phyloP scores from a whole-genome alignment of 2,329 filamentous ascomycete genomes.

The Ascochyta pisi region DNA sequence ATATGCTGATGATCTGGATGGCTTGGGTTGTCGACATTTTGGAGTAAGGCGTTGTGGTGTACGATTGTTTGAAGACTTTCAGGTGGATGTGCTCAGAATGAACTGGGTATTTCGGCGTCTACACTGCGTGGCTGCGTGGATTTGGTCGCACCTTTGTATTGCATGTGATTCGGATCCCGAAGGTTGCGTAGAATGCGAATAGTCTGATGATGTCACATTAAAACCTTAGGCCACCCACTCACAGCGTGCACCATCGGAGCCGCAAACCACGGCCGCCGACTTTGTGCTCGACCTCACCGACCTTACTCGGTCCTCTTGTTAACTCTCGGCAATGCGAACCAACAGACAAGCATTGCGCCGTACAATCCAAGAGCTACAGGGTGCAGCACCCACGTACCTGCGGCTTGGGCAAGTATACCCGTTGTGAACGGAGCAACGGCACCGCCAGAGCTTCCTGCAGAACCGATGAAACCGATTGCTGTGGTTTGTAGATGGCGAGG shows the following conservation, averaged over 20 bases:
- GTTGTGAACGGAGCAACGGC: slow-evolving; percentile 72
- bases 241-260: background rate
- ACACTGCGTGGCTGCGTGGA: no score
- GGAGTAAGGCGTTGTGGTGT: background rate
- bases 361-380: slow-evolving; percentile 73
- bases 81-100: no score
- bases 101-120: no score
- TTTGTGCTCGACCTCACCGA: background rate
- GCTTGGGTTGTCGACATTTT: slow-evolving; percentile 21
- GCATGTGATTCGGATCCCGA: slow-evolving; percentile 7
- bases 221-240: slow-evolving; percentile 4
- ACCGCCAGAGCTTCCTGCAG: slow-evolving; percentile 73
- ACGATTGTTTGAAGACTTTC: no score
- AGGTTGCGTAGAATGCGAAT: slow-evolving; percentile 8
- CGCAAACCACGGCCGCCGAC: background rate
- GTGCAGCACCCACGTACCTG: slow-evolving; percentile 68
- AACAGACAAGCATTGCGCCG: slow-evolving; percentile 69
- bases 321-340: slow-evolving; percentile 64
- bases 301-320: slow-evolving; percentile 67
- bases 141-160: slow-evolving; percentile 4
- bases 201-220: slow-evolving; percentile 2
- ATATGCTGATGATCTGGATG: slow-evolving; percentile 38
- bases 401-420: slow-evolving; percentile 67
- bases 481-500: slow-evolving; percentile 66
- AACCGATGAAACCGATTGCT: slow-evolving; percentile 71